Conservation (phyloP, 805 yeast species). For the Kluyveromyces dobzhanskii region DNA sequence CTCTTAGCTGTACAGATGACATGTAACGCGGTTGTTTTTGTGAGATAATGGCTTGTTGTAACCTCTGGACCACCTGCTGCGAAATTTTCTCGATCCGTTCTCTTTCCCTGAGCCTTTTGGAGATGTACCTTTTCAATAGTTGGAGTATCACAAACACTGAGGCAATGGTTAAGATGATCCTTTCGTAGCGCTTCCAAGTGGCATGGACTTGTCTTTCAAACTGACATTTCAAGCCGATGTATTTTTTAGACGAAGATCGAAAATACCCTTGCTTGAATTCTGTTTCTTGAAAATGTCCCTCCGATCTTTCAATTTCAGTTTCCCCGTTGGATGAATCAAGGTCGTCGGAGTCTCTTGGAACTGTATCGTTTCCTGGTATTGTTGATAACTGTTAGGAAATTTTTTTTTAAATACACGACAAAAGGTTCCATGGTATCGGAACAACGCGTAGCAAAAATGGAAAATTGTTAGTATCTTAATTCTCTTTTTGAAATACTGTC, state of each 20-base stretch:
- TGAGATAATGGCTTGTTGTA: slow-evolving; percentile 39
- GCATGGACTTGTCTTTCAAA: slow-evolving; percentile 43
- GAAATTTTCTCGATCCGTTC: slow-evolving; percentile 39
- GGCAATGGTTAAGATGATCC: slow-evolving; percentile 8
- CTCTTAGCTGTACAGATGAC: slow-evolving; percentile 67
- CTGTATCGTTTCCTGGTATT: slow-evolving; percentile 25
- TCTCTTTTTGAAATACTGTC: too few relatives aligned
- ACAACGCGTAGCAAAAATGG: too few relatives aligned
- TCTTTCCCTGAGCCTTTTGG: slow-evolving; percentile 32
- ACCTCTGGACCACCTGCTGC: slow-evolving; percentile 40
- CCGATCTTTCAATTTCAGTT: slow-evolving; percentile 30
- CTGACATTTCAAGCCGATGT: slow-evolving; percentile 50
- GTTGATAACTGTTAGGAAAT: slow-evolving; percentile 24
- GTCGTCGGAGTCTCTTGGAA: slow-evolving; percentile 34
- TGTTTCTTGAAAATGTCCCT: slow-evolving; percentile 30
- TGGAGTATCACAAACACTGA: slow-evolving; percentile 14
- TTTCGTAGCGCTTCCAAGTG: slow-evolving; percentile 25
- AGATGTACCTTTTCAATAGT: slow-evolving; percentile 29
- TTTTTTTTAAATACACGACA: too few relatives aligned
- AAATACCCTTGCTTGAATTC: slow-evolving; percentile 37
- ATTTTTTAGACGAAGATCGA: slow-evolving; percentile 66
- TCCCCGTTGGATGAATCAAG: slow-evolving; percentile 25
- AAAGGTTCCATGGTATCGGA: too few relatives aligned
- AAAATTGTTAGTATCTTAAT: too few relatives aligned
- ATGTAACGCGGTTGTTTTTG: slow-evolving; percentile 36